Percentiles rank a stretch among this genome's conserved stretches.
These are phyloP conservation scores for Candida vartiovaarae DNA, from an alignment of 805 yeast genomes.

Conservation along the genomic window DNA sequence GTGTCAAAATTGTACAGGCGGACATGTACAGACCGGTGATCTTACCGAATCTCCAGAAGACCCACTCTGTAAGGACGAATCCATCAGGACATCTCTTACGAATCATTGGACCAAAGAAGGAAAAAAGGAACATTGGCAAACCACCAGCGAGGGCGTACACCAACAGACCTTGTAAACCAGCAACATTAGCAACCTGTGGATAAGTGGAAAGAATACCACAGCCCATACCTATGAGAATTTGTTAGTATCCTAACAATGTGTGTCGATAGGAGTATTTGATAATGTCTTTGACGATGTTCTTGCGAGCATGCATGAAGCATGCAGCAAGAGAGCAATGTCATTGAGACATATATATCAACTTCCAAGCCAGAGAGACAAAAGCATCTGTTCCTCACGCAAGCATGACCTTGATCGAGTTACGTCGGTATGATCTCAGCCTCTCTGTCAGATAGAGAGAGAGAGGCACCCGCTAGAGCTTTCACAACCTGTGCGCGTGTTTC, in stretches of 20 bases:
- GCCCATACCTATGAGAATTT: constrained; percentile 67
- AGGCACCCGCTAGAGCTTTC: constrained; percentile 16
- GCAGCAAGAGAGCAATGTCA: neutral
- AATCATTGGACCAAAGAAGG: constrained; percentile 73
- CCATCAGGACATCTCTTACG: constrained; percentile 81
- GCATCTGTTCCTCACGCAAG: constrained; percentile 66
- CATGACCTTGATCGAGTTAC: constrained; percentile 72
- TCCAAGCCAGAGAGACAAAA: constrained; percentile 10
- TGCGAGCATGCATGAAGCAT: neutral
- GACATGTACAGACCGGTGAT: constrained; percentile 69
- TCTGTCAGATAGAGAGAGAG: neutral
- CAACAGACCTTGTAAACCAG: constrained; percentile 82
- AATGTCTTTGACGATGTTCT: too few relatives aligned
- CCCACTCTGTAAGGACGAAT: constrained; percentile 91
- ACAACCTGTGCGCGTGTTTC: constrained; percentile 9
- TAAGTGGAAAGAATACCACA: constrained; percentile 84
- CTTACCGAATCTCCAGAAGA: constrained; percentile 71
- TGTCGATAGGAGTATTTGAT: neutral
- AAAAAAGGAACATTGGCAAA: constrained; percentile 78
- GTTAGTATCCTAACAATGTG: constrained; percentile 4
- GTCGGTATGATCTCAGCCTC: constrained; percentile 70
- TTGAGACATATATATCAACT: neutral
- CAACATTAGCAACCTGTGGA: constrained; percentile 76
- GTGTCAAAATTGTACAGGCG: constrained; percentile 74
- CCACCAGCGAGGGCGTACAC: constrained; percentile 79